Evolutionary conservation across 2,329 filamentous ascomycete species (phyloP), one percentile per base, ranked within the genome.

Genomic region (Fragosphaeria purpurea): DNA sequence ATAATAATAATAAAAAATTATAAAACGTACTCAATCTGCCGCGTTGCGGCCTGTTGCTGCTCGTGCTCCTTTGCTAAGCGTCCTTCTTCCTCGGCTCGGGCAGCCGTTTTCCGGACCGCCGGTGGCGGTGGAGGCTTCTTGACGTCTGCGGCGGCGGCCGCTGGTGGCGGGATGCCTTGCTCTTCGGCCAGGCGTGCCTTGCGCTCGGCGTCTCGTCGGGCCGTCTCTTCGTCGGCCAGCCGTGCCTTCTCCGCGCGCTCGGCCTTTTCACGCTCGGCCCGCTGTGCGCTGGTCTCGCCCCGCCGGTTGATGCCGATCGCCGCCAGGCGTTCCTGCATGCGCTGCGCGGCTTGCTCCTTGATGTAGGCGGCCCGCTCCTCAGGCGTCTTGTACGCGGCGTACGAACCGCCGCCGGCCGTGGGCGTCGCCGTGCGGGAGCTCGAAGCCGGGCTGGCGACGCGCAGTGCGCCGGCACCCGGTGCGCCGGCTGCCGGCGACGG

Each of bases 311-410:
- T 85, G 38, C 93, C 93, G 54, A 97, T 79, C 44, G 91, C 91
- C 53, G 93, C 93, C 61, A 98, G 79, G 53, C 93, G 84, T 67
- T 97, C 93, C 38, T 93, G 91, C 85, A 98, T 97, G 53, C 91
- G 87, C 63, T 91, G 88, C 65, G 97, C 90, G 7, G 93, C 94
- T 65, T 96, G 91, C 65, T 96, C 90, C 65, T 94, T 95, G 63
- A 97, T 96, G 62, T 94, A 95, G 5, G 91, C 89, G 38, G 94
- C 89, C 50, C 93, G 82, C 62, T 98, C 91, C 66, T 97, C 90
- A 0, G 90, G 85, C 0, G 90, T 95, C 67, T 86, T 88, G 65
- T 93, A 94, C 5, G 88, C 79, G 3, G 87, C 78, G 63, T 95
- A 94, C 1, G 85, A 84, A 3, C 82, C 79, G 34, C 79, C 79